These are phyloP conservation scores for Apostasia shenzhenica DNA, from an alignment of 106 monocot genomes.

Conservation along the genomic window DNA sequence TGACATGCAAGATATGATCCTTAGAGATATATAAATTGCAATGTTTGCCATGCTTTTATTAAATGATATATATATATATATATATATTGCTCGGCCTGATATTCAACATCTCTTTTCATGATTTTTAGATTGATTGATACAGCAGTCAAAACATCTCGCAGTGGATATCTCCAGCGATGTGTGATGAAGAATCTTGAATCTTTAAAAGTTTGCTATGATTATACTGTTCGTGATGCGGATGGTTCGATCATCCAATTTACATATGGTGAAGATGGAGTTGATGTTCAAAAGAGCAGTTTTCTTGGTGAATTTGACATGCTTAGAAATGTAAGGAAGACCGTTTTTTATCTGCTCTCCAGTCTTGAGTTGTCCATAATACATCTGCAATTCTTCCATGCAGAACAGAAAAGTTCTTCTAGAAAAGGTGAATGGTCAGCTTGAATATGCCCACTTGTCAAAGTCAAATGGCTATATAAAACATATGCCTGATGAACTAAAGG, in stretches of 20 bases:
- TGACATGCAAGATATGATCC: no score
- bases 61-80: no score
- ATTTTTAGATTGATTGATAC: slow-evolving; percentile 87
- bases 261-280: slow-evolving; percentile 97
- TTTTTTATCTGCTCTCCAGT: not conserved
- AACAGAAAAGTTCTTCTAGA: slow-evolving; percentile 52
- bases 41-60: no score
- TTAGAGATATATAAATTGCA: no score
- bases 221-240: slow-evolving; percentile 92
- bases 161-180: slow-evolving; percentile 94
- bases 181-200: slow-evolving; percentile 85
- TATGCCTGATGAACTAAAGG: slow-evolving; percentile 36
- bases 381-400: slow-evolving; percentile 27
- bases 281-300: slow-evolving; percentile 84
- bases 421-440: slow-evolving; percentile 21
- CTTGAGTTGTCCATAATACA: not conserved
- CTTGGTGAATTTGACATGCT: slow-evolving; percentile 53
- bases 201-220: slow-evolving; percentile 89
- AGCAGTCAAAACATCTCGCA: slow-evolving; percentile 93
- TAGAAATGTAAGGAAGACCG: slow-evolving; percentile 36
- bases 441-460: slow-evolving; percentile 21
- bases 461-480: slow-evolving; percentile 46
- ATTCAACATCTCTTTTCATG: not conserved
- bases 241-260: slow-evolving; percentile 80
- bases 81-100: not conserved